Base-by-base conservation (phyloP, 2,329 filamentous ascomycete species). In the Zymoseptoria ardabiliae region DNA sequence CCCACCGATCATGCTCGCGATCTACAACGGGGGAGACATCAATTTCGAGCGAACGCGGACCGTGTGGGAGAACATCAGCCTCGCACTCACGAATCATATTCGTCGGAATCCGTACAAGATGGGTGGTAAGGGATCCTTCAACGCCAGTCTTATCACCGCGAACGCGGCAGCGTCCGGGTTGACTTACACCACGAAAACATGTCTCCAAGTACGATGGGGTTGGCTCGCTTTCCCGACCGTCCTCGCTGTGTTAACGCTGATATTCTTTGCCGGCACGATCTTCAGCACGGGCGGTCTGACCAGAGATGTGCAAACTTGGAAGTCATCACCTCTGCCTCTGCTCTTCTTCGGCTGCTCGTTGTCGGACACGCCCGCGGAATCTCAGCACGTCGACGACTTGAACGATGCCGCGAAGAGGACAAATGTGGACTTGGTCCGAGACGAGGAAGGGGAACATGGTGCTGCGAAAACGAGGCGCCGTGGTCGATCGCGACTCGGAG, bases 61-160 rank as follows among this genome's bases (percentile, higher is more conserved):
- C 7, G 3, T 63, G 13, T 54, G 56, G 21, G 13, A 59, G 3
- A 63, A 63, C 50, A 53, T 63, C 41, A 60, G 54, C 19, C 48
- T 58, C 5, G 56, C 61, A 2, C 22, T 63, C 19, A 55, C 58
- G 1, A 63, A 60, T 11, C 52, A 63, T 51, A 63, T 63, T 35
- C 61, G 61, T 2, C 23, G 35, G 5, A 62, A 56, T n/a, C 53
- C 55, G 4, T 50, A 49, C 21, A 17, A 52, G 10, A 13, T 11
- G 2, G 35, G 20, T 25, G 30, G 25, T 13, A 2, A n/a, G 56
- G 28, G 21, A 23, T 19, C 41, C 21, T 21, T 48, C 11, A 25
- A 28, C 56, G 41, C 41, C 30, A 48, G 41, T 45, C 22, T 50
- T 28, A 30, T 45, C 50, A 60, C 23, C 10, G n/a, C 54, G 17